Evolutionary conservation across 2,329 filamentous ascomycete genomes (phyloP), one percentile per base, ranked within the genome.

Genomic region (Exutisphaerella laricina): DNA sequence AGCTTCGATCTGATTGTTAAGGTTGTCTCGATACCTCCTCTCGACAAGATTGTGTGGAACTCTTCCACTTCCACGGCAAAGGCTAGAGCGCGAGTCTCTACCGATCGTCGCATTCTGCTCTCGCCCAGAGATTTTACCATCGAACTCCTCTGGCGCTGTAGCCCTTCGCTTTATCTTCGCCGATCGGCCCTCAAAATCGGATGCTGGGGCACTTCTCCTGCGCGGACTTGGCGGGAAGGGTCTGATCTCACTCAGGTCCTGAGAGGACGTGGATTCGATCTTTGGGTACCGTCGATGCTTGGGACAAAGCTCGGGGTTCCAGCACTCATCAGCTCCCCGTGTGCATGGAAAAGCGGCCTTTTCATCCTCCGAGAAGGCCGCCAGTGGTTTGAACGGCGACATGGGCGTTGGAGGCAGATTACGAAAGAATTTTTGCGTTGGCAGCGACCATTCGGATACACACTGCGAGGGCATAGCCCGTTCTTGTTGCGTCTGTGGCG

Each of bases 1-100:
- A 4, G 63, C 62, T 14, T 71, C 68, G 34, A 70, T 63, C 46
- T 70, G 68, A 4, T 66, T 65, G 57, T 70, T 70, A 18, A 71
- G 60, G 4, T 67, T 69, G 39, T 71, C 67, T 39, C 68, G 66
- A 48, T 71, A 71, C 45, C 69, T 68, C 33, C 67, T 64, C 47
- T 71, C 68, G 30, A 71, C 67, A 42, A 70, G 65, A 47, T 70
- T 70, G 58, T 71, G 68, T 2, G 53, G 53, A 5, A 55, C 48
- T 6, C 53, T 48, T 17, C 48, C 42, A 6, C 53, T 48, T 17
- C 48, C 42, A 6, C 49, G 41, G 12, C 44, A 38, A n/a, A 47
- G 10, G 2, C 37, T 34, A 9, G 41, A 21, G 21, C 38, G 41
- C n/a, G 37, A 8, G 26, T 46, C 31, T 7, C 43, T 36, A 12